Evolutionary conservation across 768 basidiomycete species (phyloP).

Genomic region (Chalciporus sphaerocephalus): DNA sequence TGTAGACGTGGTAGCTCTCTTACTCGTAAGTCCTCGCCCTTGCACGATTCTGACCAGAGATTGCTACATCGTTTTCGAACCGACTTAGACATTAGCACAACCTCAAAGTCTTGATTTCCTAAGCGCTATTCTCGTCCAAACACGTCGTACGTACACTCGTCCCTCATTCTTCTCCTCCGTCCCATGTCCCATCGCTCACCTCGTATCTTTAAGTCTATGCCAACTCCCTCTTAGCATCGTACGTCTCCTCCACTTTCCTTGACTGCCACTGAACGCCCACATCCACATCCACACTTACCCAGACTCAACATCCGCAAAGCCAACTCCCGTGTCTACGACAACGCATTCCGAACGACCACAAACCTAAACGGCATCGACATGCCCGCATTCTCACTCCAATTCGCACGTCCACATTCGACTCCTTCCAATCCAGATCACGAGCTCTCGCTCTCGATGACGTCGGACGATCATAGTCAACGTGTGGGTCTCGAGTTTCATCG

Average conservation of each 20-base stretch:
- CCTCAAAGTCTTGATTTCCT: conserved; percentile 18
- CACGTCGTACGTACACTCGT: conserved; percentile 19
- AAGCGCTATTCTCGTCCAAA: conserved; percentile 22
- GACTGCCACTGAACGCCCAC: neutral
- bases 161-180: neutral
- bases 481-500: conserved; percentile 1
- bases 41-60: neutral
- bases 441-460: conserved; percentile 1
- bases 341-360: neutral
- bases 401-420: conserved; percentile 18
- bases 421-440: neutral
- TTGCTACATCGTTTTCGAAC: neutral
- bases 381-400: conserved; percentile 19
- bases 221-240: conserved; percentile 30
- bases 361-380: conserved; percentile 7
- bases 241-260: neutral
- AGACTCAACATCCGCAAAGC: conserved; percentile 28
- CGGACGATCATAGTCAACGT: neutral
- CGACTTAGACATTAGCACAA: conserved; percentile 22
- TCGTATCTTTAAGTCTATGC: conserved; percentile 22
- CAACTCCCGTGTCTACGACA: conserved; percentile 11
- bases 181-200: neutral
- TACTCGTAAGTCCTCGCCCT: conserved; percentile 14
- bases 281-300: neutral
- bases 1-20: conserved; percentile 24